phyloP scores from a whole-genome alignment of 768 basidiomycete species.

The Termitomyces sp. region DNA sequence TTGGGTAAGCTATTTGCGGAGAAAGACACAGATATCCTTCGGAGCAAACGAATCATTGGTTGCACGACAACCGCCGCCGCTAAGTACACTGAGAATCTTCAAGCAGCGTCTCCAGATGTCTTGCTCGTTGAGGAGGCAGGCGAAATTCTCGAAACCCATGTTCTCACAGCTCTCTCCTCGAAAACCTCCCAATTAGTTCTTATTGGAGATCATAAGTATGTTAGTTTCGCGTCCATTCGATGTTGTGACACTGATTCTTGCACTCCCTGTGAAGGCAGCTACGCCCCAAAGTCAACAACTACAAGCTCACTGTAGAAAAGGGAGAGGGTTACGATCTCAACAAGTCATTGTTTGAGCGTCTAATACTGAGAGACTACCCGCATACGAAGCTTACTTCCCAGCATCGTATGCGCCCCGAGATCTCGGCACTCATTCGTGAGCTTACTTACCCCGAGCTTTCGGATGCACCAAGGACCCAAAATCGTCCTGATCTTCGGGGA shows the following conservation, averaged over 20 bases:
- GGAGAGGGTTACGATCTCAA: slow-evolving; percentile 68
- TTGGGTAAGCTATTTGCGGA: background rate
- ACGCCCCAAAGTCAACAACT: slow-evolving; percentile 71
- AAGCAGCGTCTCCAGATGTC: background rate
- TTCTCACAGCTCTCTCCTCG: background rate
- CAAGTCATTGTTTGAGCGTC: slow-evolving; percentile 65
- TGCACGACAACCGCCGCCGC: slow-evolving; percentile 5
- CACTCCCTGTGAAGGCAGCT: slow-evolving; percentile 37
- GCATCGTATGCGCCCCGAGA: slow-evolving; percentile 77
- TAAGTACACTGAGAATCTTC: background rate
- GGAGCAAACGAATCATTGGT: slow-evolving; percentile 1
- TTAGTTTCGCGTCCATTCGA: background rate
- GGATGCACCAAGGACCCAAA: slow-evolving; percentile 37
- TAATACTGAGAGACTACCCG: slow-evolving; percentile 61
- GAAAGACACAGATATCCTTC: background rate
- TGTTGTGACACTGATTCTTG: background rate
- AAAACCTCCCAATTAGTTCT: background rate
- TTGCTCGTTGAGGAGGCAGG: slow-evolving; percentile 3
- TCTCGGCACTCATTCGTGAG: slow-evolving; percentile 56
- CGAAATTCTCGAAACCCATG: slow-evolving; percentile 4
- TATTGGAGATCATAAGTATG: slow-evolving; percentile 6
- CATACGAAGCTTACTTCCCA: slow-evolving; percentile 55
- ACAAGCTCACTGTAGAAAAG: slow-evolving; percentile 61
- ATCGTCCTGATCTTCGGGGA: slow-evolving; percentile 1
- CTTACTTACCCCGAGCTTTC: slow-evolving; percentile 66